A percentile compares a stretch with the other conserved stretches of the same genome.
Conservation (phyloP, 169 alveolate species). For the Eimeria praecox region DNA sequence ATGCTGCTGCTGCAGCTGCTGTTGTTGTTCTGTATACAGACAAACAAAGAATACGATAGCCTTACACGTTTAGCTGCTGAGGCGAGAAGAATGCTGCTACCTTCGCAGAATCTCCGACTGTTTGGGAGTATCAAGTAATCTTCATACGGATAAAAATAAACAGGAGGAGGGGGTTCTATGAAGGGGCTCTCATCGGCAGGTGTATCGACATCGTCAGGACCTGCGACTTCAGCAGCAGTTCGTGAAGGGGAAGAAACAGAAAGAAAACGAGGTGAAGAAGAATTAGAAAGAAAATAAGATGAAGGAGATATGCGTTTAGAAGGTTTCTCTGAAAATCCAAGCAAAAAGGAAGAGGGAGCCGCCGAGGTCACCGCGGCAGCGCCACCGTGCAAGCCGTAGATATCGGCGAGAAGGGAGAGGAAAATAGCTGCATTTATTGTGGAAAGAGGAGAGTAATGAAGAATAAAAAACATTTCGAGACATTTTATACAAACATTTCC, state of each 20-base stretch:
- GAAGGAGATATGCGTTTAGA: not conserved
- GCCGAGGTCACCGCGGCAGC: not conserved
- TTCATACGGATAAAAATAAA: not conserved
- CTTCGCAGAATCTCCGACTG: conserved; percentile 17
- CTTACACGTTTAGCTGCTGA: not conserved
- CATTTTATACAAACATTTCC: not conserved
- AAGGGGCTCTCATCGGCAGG: not conserved
- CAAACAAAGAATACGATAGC: too few relatives aligned
- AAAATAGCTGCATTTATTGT: too few relatives aligned
- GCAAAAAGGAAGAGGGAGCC: not conserved
- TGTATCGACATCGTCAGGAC: not conserved
- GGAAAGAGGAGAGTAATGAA: not conserved
- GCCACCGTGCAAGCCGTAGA: not conserved
- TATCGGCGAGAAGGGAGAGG: not conserved
- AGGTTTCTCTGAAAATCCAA: not conserved
- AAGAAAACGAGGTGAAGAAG: too few relatives aligned
- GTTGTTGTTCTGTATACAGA: too few relatives aligned
- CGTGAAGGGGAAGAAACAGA: not conserved
- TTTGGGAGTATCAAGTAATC: conserved; percentile 3
- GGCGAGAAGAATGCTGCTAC: not conserved
- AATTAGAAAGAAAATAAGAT: too few relatives aligned
- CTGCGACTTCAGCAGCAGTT: not conserved
- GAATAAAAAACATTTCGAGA: not conserved
- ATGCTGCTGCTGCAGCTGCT: too few relatives aligned
- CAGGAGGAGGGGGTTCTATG: conserved; percentile 6